Evolutionary conservation across 768 basidiomycete species (phyloP).

Genomic region (Phaeotremella skinneri): DNA sequence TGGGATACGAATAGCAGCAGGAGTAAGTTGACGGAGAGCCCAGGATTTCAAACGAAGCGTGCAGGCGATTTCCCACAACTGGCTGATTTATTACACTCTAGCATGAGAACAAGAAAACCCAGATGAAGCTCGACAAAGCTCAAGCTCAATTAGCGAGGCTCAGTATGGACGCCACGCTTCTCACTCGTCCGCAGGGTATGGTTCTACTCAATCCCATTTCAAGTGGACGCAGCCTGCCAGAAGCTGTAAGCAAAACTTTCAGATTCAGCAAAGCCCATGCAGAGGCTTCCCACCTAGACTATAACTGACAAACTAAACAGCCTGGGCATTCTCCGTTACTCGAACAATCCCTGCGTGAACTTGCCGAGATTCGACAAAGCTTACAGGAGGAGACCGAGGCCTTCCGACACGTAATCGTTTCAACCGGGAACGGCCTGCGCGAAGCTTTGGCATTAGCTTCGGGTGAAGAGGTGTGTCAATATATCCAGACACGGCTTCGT

Average conservation of each 20-base stretch:
- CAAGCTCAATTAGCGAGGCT: constrained; percentile 30
- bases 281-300: too few relatives aligned
- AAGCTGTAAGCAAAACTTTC: constrained; percentile 24
- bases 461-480: constrained; percentile 35
- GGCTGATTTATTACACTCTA: constrained; percentile 8
- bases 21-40: constrained; percentile 27
- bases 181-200: constrained; percentile 28
- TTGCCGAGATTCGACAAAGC: constrained; percentile 41
- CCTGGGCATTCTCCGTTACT: constrained; percentile 29
- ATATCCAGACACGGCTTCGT: neutral
- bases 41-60: too few relatives aligned
- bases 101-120: constrained; percentile 44
- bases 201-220: constrained; percentile 38
- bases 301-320: constrained; percentile 15
- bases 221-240: constrained; percentile 14
- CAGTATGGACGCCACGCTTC: constrained; percentile 17
- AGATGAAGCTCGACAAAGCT: constrained; percentile 41
- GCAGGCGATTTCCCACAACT: constrained; percentile 8
- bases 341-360: constrained; percentile 46
- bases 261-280: too few relatives aligned
- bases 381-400: constrained; percentile 51
- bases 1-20: constrained; percentile 36
- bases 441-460: constrained; percentile 34
- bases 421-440: constrained; percentile 42
- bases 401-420: constrained; percentile 49